These are phyloP conservation scores for Ogataea wickerhamii DNA, from an alignment of 805 yeast species.

Conservation along the genomic window DNA sequence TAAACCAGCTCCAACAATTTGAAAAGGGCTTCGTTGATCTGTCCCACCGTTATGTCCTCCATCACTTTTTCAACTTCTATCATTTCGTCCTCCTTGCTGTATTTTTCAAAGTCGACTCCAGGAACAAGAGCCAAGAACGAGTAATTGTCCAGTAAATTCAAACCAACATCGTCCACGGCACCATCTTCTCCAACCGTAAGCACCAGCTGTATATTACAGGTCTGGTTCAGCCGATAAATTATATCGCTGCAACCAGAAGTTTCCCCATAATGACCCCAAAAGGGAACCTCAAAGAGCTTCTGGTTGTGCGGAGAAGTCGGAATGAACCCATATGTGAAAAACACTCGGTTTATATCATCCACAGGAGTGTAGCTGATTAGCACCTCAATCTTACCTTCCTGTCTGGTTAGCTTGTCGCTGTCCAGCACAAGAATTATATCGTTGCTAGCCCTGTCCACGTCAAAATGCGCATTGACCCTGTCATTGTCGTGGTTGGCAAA, in stretches of 20 bases:
- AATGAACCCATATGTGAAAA: conserved; percentile 44
- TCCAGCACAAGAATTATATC: conserved; percentile 42
- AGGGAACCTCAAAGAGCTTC: conserved; percentile 34
- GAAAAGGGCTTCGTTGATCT: conserved; percentile 13
- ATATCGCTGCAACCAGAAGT: conserved; percentile 13
- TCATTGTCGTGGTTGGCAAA: conserved; percentile 58
- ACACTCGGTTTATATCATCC: conserved; percentile 40
- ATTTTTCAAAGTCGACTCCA: conserved; percentile 20
- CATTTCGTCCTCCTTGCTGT: conserved; percentile 26
- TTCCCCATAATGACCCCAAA: conserved; percentile 29
- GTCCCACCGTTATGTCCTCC: conserved; percentile 10
- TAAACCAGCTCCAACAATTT: conserved; percentile 14
- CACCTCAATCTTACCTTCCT: conserved; percentile 29
- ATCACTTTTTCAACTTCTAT: conserved; percentile 14
- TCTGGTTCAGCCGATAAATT: conserved; percentile 33
- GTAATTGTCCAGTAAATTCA: conserved; percentile 32
- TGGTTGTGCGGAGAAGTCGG: conserved; percentile 29
- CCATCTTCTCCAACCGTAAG: conserved; percentile 21
- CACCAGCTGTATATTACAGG: conserved; percentile 40
- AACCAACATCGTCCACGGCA: conserved; percentile 16
- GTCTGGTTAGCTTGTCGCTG: conserved; percentile 4
- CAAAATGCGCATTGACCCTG: conserved; percentile 53
- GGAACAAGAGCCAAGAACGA: conserved; percentile 32
- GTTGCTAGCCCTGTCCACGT: conserved; percentile 43
- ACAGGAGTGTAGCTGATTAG: conserved; percentile 43